A percentile compares a stretch with the other conserved stretches of the same genome.
phyloP scores from a whole-genome alignment of 768 basidiomycete genomes.

The Melanogaster broomeanus region DNA sequence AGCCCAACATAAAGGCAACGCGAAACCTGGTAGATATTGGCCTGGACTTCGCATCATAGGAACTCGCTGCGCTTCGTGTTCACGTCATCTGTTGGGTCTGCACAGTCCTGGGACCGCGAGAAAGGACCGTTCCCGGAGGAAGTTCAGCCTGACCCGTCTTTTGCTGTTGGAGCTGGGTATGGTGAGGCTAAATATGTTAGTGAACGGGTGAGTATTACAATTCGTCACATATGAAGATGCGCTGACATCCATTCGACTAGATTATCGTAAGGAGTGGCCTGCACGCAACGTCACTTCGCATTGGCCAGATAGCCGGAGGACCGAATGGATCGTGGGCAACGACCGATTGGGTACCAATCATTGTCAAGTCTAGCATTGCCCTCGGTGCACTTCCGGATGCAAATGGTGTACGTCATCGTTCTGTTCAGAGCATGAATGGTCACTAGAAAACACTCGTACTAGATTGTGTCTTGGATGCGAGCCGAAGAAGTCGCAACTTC shows the following conservation, averaged over 20 bases:
- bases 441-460: background rate
- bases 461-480: constrained; percentile 39
- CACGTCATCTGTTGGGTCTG: constrained; percentile 23
- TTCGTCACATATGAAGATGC: constrained; percentile 8
- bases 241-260: constrained; percentile 5
- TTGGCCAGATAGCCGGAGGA: too few relatives aligned
- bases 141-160: constrained; percentile 25
- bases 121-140: constrained; percentile 37
- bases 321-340: too few relatives aligned
- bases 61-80: constrained; percentile 22
- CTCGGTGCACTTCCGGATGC: constrained; percentile 31
- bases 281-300: constrained; percentile 21
- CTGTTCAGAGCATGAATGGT: background rate
- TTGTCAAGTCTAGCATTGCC: constrained; percentile 33
- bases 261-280: constrained; percentile 28
- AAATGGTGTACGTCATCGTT: constrained; percentile 32
- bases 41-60: constrained; percentile 26
- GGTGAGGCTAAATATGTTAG: constrained; percentile 40
- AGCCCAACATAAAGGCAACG: constrained; percentile 37
- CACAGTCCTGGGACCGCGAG: constrained; percentile 22
- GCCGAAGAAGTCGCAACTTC: constrained; percentile 35
- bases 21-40: constrained; percentile 36
- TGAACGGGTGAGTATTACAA: constrained; percentile 32
- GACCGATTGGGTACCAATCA: too few relatives aligned
- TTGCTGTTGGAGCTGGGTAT: constrained; percentile 37